Evolutionary conservation across 371 early-diverging fungal species (phyloP).

Genomic region (Chytridiales sp.): DNA sequence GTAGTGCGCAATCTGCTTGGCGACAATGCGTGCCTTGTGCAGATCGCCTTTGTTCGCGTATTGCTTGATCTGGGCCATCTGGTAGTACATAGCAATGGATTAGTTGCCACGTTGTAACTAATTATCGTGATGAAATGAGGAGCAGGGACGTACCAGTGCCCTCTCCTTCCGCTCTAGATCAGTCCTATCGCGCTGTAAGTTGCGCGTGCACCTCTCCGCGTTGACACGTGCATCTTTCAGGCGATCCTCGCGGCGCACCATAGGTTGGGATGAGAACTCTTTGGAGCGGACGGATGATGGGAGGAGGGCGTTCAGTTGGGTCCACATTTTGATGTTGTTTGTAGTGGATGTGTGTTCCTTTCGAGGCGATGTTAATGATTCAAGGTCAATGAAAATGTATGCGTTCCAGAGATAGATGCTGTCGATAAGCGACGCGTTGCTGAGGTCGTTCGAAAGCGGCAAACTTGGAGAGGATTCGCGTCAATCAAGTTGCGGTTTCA

Average conservation of each 20-base stretch:
- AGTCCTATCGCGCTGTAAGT: conserved; percentile 35
- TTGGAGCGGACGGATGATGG: conserved; percentile 5
- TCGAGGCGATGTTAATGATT: no score
- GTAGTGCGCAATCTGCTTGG: conserved; percentile 39
- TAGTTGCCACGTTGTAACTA: background rate
- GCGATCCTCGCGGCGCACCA: conserved; percentile 36
- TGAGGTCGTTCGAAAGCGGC: no score
- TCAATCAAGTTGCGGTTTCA: no score
- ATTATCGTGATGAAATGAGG: background rate
- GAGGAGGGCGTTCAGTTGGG: conserved; percentile 10
- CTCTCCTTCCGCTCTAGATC: conserved; percentile 45
- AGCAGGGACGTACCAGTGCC: conserved; percentile 23
- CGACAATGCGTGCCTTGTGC: conserved; percentile 43
- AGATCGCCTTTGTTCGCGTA: conserved; percentile 37
- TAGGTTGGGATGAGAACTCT: conserved; percentile 10
- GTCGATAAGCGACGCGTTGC: no score
- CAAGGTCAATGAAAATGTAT: no score
- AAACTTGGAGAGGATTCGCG: no score
- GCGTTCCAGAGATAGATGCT: no score
- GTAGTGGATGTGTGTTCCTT: no score
- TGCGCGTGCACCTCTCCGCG: conserved; percentile 31
- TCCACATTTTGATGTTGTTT: conserved; percentile 17
- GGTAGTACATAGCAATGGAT: background rate
- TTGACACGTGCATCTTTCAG: conserved; percentile 36
- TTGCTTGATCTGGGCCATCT: conserved; percentile 36